phyloP scores from a whole-genome alignment of 768 basidiomycete genomes.

The Steccherinum ochraceum region DNA sequence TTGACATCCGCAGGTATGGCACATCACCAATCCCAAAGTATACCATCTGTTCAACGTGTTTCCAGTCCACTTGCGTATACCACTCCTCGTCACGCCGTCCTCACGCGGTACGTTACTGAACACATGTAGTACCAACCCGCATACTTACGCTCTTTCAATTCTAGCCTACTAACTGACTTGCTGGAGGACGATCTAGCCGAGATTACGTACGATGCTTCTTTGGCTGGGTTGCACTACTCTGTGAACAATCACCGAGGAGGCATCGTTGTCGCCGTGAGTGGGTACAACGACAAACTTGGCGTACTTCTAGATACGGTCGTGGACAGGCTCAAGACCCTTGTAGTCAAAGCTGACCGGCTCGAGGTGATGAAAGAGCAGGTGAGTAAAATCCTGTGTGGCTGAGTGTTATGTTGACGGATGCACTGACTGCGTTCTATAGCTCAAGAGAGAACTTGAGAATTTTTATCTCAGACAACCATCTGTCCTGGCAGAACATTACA shows the following conservation, averaged over 20 bases:
- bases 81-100: conserved; percentile 24
- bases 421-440: conserved; percentile 13
- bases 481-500: conserved; percentile 28
- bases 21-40: too few relatives aligned
- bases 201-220: conserved; percentile 44
- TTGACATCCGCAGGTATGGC: conserved; percentile 30
- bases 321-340: conserved; percentile 30
- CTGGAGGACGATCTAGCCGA: conserved; percentile 45
- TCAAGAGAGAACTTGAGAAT: conserved; percentile 35
- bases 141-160: conserved; percentile 16
- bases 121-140: not conserved
- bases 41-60: too few relatives aligned
- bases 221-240: conserved; percentile 41
- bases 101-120: conserved; percentile 17
- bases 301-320: conserved; percentile 38
- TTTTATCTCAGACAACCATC: conserved; percentile 29
- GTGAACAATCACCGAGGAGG: conserved; percentile 27
- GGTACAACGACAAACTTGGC: conserved; percentile 47
- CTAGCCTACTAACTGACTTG: conserved; percentile 18
- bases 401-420: not conserved
- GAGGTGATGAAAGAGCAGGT: conserved; percentile 41
- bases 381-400: conserved; percentile 8
- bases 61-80: conserved; percentile 23
- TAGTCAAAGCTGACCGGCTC: conserved; percentile 35
- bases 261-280: conserved; percentile 33